These are phyloP conservation scores for Spiromastix sp. DNA, from an alignment of 2,329 filamentous ascomycete species.

Conservation along the genomic window DNA sequence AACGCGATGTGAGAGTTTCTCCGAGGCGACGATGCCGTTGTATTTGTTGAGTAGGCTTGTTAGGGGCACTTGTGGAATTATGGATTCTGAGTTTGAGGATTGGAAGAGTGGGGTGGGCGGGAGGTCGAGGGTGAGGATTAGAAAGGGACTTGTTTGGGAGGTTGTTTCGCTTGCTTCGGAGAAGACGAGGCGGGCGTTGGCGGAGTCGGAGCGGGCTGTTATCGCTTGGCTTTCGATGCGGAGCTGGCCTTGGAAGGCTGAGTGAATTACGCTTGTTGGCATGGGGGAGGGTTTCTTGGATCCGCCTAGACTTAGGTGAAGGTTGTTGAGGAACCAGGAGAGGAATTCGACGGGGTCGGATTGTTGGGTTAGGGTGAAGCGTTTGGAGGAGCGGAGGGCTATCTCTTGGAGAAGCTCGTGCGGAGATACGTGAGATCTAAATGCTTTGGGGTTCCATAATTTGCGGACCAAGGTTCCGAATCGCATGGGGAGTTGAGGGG, in stretches of 20 bases:
- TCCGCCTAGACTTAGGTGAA: slow-evolving; percentile 84
- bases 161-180: slow-evolving; percentile 80
- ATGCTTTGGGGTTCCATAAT: slow-evolving; percentile 94
- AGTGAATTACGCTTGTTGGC: slow-evolving; percentile 66
- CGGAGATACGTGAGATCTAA: slow-evolving; percentile 92
- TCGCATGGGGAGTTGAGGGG: slow-evolving; percentile 73
- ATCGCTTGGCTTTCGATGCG: slow-evolving; percentile 91
- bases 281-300: slow-evolving; percentile 69
- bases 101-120: slow-evolving; percentile 90
- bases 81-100: slow-evolving; percentile 86
- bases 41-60: slow-evolving; percentile 82
- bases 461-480: slow-evolving; percentile 88
- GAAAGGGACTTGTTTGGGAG: slow-evolving; percentile 66
- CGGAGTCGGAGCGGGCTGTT: slow-evolving; percentile 72
- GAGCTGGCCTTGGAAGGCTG: slow-evolving; percentile 84
- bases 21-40: slow-evolving; percentile 76
- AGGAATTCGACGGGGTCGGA: slow-evolving; percentile 95
- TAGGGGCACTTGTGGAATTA: slow-evolving; percentile 72
- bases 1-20: slow-evolving; percentile 78
- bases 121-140: slow-evolving; percentile 87
- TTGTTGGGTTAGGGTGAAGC: slow-evolving; percentile 80
- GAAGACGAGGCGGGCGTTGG: slow-evolving; percentile 78
- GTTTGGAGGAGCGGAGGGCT: slow-evolving; percentile 78
- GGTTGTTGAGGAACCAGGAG: slow-evolving; percentile 93
- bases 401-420: slow-evolving; percentile 96